Percentiles rank a stretch among this genome's conserved stretches.
phyloP scores from a whole-genome alignment of 805 yeast species.

The Suhomyces pyralidae region DNA sequence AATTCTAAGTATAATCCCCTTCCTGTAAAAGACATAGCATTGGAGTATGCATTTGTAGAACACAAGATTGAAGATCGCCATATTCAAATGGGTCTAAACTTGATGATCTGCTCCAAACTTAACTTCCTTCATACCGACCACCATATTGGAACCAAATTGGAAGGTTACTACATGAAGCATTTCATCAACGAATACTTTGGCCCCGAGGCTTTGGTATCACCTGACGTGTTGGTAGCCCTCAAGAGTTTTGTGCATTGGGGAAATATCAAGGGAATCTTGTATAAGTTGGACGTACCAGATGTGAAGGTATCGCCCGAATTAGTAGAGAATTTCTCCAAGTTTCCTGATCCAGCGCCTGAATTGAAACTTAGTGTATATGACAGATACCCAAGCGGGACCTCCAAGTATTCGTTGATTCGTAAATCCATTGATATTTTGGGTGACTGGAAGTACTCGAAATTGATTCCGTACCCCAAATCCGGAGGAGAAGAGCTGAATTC shows the following conservation, averaged over 20 bases:
- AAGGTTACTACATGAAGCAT: conserved; percentile 42
- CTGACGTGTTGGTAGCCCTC: conserved; percentile 44
- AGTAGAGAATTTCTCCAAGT: conserved; percentile 27
- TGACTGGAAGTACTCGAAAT: conserved; percentile 35
- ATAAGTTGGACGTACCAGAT: conserved; percentile 38
- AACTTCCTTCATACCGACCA: conserved; percentile 57
- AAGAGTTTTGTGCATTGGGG: conserved; percentile 57
- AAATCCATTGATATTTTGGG: conserved; percentile 37
- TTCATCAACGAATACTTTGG: conserved; percentile 41
- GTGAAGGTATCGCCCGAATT: conserved; percentile 31
- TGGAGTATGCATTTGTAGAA: conserved; percentile 24
- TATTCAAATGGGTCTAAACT: conserved; percentile 39
- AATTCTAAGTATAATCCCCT: conserved; percentile 32
- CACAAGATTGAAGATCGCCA: conserved; percentile 29
- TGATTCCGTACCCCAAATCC: conserved; percentile 37
- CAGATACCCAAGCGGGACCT: conserved; percentile 54
- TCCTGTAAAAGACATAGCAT: conserved; percentile 28
- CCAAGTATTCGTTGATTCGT: conserved; percentile 42
- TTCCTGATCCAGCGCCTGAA: conserved; percentile 43
- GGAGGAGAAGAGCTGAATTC: background rate
- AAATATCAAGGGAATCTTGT: conserved; percentile 46
- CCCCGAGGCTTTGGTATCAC: conserved; percentile 33
- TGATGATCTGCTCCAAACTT: conserved; percentile 46
- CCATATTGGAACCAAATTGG: conserved; percentile 49
- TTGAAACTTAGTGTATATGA: conserved; percentile 38